Base-by-base conservation (phyloP, 257 asterid species). In the Ophiorrhiza pumila region DNA sequence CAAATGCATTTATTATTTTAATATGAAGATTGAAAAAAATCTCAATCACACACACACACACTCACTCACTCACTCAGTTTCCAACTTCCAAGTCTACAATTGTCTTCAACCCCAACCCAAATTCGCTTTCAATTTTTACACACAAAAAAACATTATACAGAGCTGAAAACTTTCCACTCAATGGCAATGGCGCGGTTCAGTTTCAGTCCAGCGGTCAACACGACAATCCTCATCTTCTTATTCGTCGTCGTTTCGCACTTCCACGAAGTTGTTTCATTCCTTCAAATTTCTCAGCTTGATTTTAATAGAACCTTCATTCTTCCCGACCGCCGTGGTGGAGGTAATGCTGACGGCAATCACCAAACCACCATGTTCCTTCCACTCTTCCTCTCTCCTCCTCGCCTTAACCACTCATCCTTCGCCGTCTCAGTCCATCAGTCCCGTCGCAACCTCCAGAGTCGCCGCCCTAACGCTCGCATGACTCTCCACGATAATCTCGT, bases 401-500 rank as follows among this genome's bases (percentile, higher is more conserved):
- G 75, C 14, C 32, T 69, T n/a, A 62, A 69, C 20, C 71, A 65
- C 71, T 47, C 65, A 5, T 75, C 80, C 11, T 47, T 71, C 13
- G 29, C 43, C 59, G 20, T 42, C 56, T 77, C 71, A 58, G n/a
- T 62, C 55, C 65, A 22, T 69, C 69, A 72, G 27, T 68, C 85
- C 43, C 89, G 88, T 41, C 90, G 91, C 58, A 86, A 83, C 74
- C 96, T 89, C 71, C 75, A 61, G 65, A 53, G 67, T 34, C 78
- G 66, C 78, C 77, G 71, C 37, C 74, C 84, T 20, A 84, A 80
- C 71, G 93, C 96, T 45, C 96, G 92, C 61, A 89, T 91, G 96
- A 68, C 86, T 56, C 97, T 91, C 74, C 96, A 91, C 45, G 97
- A 91, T 78, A 96, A 91, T 91, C 92, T 89, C 77, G 87, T 87